Evolutionary conservation across 805 yeast species (phyloP).

Genomic region (Yamadazyma phyllophila): DNA sequence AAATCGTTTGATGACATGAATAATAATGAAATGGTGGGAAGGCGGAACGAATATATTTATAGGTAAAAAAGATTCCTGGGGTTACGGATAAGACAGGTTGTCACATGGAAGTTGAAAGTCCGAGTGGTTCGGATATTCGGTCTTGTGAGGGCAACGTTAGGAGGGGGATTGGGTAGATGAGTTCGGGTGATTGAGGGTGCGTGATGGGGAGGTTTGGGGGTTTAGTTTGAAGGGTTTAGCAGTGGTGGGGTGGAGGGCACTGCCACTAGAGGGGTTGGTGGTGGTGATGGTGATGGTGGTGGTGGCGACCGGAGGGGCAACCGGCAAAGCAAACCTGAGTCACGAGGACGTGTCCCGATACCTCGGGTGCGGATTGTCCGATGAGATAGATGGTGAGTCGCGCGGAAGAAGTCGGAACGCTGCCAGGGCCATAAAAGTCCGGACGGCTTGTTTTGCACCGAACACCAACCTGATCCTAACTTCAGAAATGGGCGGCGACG

Average conservation of each 20-base stretch:
- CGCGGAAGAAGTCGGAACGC: slow-evolving; percentile 5
- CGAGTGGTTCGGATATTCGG: slow-evolving; percentile 5
- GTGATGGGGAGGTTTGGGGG: too few species aligned
- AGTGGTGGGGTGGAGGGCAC: neutral
- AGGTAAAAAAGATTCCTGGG: slow-evolving; percentile 7
- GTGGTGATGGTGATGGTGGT: too few species aligned
- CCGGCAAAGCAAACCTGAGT: neutral
- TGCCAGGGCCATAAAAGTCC: neutral
- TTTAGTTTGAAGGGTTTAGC: neutral
- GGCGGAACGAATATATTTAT: slow-evolving; percentile 4
- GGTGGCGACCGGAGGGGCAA: too few species aligned
- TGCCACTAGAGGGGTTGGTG: too few species aligned
- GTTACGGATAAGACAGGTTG: slow-evolving; percentile 12
- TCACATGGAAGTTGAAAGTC: slow-evolving; percentile 11
- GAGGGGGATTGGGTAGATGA: neutral
- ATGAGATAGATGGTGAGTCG: slow-evolving; percentile 6
- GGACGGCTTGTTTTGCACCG: slow-evolving; percentile 1
- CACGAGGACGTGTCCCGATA: neutral
- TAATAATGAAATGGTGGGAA: neutral
- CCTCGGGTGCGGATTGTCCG: slow-evolving; percentile 5
- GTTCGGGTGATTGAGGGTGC: too few species aligned
- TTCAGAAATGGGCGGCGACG: neutral
- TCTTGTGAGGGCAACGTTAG: slow-evolving; percentile 2
- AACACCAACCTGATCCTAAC: neutral
- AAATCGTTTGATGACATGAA: slow-evolving; percentile 34